A percentile compares a stretch with the other conserved stretches of the same genome.
phyloP scores from a whole-genome alignment of 371 early-diverging fungal species.

The Syncephalastrum contaminatum region DNA sequence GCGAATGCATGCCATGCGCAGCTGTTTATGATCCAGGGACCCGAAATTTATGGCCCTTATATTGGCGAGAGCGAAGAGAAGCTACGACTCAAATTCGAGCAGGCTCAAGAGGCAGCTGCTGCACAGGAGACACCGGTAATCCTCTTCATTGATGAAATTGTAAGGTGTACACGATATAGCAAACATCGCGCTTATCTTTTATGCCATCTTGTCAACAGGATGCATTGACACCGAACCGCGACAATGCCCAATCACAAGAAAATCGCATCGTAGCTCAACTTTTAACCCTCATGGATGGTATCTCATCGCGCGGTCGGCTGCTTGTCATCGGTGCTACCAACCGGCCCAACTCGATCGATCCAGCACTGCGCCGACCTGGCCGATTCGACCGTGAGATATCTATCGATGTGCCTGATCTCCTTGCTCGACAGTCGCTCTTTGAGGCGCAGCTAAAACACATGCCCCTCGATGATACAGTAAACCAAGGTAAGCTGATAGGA shows the following conservation, averaged over 20 bases:
- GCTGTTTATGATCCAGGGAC: conserved; percentile 75
- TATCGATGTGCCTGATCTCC: conserved; percentile 77
- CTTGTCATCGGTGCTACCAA: conserved; percentile 98
- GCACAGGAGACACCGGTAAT: conserved; percentile 64
- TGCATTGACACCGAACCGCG: conserved; percentile 89
- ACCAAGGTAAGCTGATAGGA: conserved; percentile 27
- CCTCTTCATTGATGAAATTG: conserved; percentile 99
- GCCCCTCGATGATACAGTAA: conserved; percentile 52
- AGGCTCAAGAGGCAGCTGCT: conserved; percentile 61
- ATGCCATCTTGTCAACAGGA: conserved; percentile 57
- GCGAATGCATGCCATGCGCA: conserved; percentile 62
- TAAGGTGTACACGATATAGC: conserved; percentile 22
- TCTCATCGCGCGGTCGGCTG: conserved; percentile 60
- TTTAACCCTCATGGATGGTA: conserved; percentile 97
- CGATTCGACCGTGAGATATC: conserved; percentile 94
- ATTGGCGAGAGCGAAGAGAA: conserved; percentile 94
- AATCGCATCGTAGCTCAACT: conserved; percentile 96
- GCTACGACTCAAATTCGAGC: conserved; percentile 80
- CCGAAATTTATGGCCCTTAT: conserved; percentile 90
- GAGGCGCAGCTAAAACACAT: conserved; percentile 50
- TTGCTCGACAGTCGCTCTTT: conserved; percentile 65
- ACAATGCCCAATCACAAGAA: conserved; percentile 75
- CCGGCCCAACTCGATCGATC: conserved; percentile 96
- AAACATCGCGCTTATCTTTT: neutral
- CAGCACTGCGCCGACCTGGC: conserved; percentile 97